phyloP scores from a whole-genome alignment of 139 green algal genomes.

The Tetraselmis chui region DNA sequence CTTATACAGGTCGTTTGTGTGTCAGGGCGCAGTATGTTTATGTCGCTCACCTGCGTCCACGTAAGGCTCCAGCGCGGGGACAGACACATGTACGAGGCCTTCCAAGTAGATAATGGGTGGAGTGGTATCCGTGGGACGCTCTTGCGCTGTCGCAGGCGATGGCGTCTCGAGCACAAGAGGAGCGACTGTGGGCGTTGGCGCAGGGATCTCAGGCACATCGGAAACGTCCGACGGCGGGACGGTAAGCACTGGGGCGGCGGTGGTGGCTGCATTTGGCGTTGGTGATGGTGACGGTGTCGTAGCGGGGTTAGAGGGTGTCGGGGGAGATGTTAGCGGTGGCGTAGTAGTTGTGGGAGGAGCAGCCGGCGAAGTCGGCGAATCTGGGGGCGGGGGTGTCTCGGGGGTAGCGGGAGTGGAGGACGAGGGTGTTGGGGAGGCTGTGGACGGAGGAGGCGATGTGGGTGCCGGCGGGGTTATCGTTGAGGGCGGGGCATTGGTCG shows the following conservation, averaged over 20 bases:
- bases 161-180: neutral
- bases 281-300: neutral
- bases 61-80: neutral
- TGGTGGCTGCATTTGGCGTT: neutral
- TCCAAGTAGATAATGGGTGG: neutral
- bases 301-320: neutral
- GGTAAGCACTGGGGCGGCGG: neutral
- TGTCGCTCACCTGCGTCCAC: neutral
- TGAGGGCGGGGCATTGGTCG: too few relatives aligned
- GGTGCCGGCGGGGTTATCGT: neutral
- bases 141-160: too few relatives aligned
- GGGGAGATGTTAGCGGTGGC: too few relatives aligned
- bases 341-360: neutral
- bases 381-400: neutral
- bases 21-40: too few relatives aligned
- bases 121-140: neutral
- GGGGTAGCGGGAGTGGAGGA: neutral
- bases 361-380: neutral
- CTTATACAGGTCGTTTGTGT: too few relatives aligned
- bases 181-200: neutral
- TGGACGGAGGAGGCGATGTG: neutral
- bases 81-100: neutral
- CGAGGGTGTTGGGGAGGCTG: neutral
- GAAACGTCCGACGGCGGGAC: neutral
- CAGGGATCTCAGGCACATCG: neutral